A percentile compares a stretch with the other conserved stretches of the same genome.
phyloP scores from a whole-genome alignment of 1,139 yeast genomes.

The Yamadazyma pseudoaaseri region DNA sequence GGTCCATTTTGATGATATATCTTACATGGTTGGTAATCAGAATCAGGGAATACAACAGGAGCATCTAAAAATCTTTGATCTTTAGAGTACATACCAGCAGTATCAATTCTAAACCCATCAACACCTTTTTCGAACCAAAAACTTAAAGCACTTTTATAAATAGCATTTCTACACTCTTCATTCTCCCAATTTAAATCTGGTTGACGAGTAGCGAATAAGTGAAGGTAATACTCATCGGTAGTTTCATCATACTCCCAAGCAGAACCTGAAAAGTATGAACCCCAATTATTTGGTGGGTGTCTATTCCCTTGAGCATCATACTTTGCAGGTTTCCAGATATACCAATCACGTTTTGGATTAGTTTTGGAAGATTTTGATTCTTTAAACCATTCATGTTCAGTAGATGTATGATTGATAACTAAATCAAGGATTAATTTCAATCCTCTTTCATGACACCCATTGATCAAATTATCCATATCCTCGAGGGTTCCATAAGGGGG shows the following conservation, averaged over 20 bases:
- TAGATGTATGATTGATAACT: constrained; percentile 60
- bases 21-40: constrained; percentile 41
- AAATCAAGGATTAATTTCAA: constrained; percentile 55
- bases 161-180: constrained; percentile 49
- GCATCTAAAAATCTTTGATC: constrained; percentile 50
- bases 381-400: constrained; percentile 57
- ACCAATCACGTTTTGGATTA: constrained; percentile 64
- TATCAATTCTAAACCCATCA: constrained; percentile 61
- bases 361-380: constrained; percentile 53
- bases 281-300: constrained; percentile 60
- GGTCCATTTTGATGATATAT: constrained; percentile 46
- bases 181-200: constrained; percentile 67
- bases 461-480: constrained; percentile 49
- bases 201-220: constrained; percentile 51
- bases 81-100: constrained; percentile 56
- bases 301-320: constrained; percentile 43
- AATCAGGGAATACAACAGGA: constrained; percentile 44
- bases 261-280: constrained; percentile 51
- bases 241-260: constrained; percentile 58
- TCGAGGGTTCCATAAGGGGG: constrained; percentile 54
- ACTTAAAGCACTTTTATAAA: constrained; percentile 47
- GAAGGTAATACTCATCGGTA: constrained; percentile 55
- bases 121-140: constrained; percentile 60
- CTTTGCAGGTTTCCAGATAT: constrained; percentile 53
- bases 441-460: constrained; percentile 47